phyloP scores from a whole-genome alignment of 106 monocot species.

The Dendrobium huoshanense region DNA sequence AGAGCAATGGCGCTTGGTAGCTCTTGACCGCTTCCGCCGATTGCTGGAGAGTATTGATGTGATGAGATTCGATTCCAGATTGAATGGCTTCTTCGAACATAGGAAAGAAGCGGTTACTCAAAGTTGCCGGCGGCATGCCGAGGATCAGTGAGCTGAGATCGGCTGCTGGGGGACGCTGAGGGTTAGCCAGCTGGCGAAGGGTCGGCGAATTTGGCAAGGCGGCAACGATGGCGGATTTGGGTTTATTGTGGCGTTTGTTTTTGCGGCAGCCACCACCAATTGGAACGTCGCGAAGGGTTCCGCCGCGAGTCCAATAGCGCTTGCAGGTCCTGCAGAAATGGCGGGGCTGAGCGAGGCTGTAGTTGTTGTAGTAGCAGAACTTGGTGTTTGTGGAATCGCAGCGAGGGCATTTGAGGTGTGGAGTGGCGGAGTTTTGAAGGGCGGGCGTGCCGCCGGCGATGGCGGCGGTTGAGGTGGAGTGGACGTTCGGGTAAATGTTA shows the following conservation, averaged over 20 bases:
- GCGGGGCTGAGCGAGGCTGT: conserved; percentile 36
- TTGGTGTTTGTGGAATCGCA: conserved; percentile 44
- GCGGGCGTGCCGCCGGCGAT: neutral
- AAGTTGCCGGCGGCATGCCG: neutral
- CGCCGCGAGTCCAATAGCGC: conserved; percentile 50
- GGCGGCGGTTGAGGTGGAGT: neutral
- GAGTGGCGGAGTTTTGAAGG: neutral
- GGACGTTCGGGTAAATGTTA: neutral
- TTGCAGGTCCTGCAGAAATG: conserved; percentile 40
- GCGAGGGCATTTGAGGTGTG: conserved; percentile 1
- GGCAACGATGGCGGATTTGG: neutral
- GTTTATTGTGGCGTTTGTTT: neutral
- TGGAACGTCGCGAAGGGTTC: conserved; percentile 46
- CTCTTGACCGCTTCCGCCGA: neutral
- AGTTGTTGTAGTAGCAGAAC: conserved; percentile 53
- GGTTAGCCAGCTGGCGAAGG: neutral
- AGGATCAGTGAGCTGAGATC: neutral
- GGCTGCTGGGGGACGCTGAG: neutral
- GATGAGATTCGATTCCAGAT: neutral
- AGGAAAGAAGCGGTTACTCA: neutral
- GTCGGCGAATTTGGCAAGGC: too few species aligned
- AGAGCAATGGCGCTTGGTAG: too few species aligned
- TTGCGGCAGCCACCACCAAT: conserved; percentile 22
- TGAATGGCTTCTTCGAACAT: neutral
- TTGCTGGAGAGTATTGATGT: neutral